A percentile compares a stretch with the other conserved stretches of the same genome.
These are phyloP conservation scores for Pelargonium australe DNA, from an alignment of 441 rosid species.

Conservation along the genomic window DNA sequence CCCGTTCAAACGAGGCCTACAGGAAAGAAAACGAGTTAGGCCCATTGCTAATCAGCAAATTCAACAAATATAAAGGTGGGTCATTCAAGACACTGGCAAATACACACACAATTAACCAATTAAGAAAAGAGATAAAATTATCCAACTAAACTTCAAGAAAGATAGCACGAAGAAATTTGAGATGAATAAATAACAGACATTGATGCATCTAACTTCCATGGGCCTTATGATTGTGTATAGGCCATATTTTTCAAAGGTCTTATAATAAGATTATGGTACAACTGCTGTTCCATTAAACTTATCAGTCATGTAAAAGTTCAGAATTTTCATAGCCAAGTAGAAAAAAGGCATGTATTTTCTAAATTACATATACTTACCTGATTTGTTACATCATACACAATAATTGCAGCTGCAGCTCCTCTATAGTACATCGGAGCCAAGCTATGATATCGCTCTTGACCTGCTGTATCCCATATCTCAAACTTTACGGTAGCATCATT, in stretches of 20 bases:
- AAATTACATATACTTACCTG: not conserved
- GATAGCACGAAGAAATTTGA: not conserved
- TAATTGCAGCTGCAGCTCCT: slow-evolving; percentile 32
- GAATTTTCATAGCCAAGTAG: not conserved
- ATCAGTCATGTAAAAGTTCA: not conserved
- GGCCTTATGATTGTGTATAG: too few species aligned
- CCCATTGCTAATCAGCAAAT: too few species aligned
- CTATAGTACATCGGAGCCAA: slow-evolving; percentile 99
- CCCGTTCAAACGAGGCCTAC: slow-evolving; percentile 13
- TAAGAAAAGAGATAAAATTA: not conserved
- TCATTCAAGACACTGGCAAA: too few species aligned
- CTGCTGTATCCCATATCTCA: slow-evolving; percentile 99
- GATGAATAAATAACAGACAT: not conserved
- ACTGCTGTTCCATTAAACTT: not conserved
- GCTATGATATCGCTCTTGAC: slow-evolving; percentile 96
- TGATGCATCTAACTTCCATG: not conserved
- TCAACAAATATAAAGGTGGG: too few species aligned
- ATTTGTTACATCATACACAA: slow-evolving; percentile 1
- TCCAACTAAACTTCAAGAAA: not conserved
- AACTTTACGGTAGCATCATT: slow-evolving; percentile 92
- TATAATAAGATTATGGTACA: too few species aligned
- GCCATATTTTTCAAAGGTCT: too few species aligned
- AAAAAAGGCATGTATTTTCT: not conserved
- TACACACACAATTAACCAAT: not conserved
- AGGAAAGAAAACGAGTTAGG: too few species aligned